Base-by-base conservation (phyloP, 345 rosid genomes). In the Erysimum cheiranthoides region DNA sequence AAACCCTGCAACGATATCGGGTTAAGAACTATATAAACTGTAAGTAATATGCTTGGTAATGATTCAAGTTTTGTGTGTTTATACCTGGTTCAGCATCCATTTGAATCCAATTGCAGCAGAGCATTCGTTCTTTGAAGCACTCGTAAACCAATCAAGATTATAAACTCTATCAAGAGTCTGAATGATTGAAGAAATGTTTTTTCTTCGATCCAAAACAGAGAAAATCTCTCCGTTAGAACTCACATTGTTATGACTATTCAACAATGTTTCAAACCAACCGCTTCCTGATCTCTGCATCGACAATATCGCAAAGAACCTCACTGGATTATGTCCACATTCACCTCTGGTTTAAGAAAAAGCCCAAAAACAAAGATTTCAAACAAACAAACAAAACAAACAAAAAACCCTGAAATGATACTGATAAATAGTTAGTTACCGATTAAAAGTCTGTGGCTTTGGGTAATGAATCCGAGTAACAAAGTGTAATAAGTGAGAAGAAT, bases 1-100 rank as follows among this genome's bases (percentile, higher is more conserved):
- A 95, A 69, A 32, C 99, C 99, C 97, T 94, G 82, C 78, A 7
- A 80, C 8, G 3, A 1, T 45, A 45, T 6, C 35, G 25, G 28
- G 65, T 16, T 0, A 31, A 45, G 14, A 54, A 42, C 31, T 62
- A n/a, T 4, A 32, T n/a, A 65, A 17, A 10, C 57, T 3, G 2
- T 0, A 45, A 56, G n/a, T 18, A 5, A 13, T 1, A 40, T 61
- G 31, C 39, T 4, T 18, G 0, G 16, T 8, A 25, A 18, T 9
- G 1, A 31, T 13, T 50, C 27, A 51, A 52, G 28, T 2, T 36
- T 1, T 40, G 13, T 14, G 4, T 35, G 25, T 10, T 27, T 6
- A 4, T 83, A 91, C 98, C 92, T 95, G 97, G 84, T 95, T 95
- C 70, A 95, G 90, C 97, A 95, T 92, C 99, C 99, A 95, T 85